Base-by-base conservation (phyloP, 352 stramenopile species). In the Elongisporangium undulatum region DNA sequence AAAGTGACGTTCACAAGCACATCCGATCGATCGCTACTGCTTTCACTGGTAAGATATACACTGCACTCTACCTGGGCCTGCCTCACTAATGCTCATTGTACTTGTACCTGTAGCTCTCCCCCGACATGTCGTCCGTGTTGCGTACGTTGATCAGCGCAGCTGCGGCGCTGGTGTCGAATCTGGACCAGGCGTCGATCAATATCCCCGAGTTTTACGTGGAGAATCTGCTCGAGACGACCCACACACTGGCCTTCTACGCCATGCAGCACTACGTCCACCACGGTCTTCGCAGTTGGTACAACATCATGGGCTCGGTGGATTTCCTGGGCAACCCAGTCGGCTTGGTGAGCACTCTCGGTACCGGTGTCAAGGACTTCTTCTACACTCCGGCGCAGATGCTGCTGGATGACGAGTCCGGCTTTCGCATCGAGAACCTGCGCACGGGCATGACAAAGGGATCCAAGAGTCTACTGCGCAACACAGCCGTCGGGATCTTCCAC, bases 321-420 rank as follows among this genome's bases (percentile, higher is more conserved):
- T 90, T 97, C 24, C 62, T 98, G 48, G 92, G 92, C 34, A 96
- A 96, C 54, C 92, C 92, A 1, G 91, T 96, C 29, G 90, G 90
- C 2, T 79, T 98, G 16, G 87, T 97, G 50, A 94, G 82, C 52
- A 95, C 88, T 3, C 64, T 98, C 8, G 89, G 89, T 29, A 87
- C 90, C 0, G 92, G 92, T 23, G 90, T 98, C 6, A 94, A 95
- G 48, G 92, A 98, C 59, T 98, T 98, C 70, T 98, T 98, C 62
- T 98, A 97, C 68, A 97, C 96, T 22, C 92, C 92, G 17, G 92
- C 90, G 15, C 85, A 97, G 66, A 96, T 96, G 73, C 71, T 98
- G 16, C 74, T 98, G 15, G 89, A 95, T 66, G 79, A 97, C 53
- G 89, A 95, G 57, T 89, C 94, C 26, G 87, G 86, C 4, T 50